Base-by-base conservation (phyloP, 1,139 yeast species). In the Geotrichum europaeum region DNA sequence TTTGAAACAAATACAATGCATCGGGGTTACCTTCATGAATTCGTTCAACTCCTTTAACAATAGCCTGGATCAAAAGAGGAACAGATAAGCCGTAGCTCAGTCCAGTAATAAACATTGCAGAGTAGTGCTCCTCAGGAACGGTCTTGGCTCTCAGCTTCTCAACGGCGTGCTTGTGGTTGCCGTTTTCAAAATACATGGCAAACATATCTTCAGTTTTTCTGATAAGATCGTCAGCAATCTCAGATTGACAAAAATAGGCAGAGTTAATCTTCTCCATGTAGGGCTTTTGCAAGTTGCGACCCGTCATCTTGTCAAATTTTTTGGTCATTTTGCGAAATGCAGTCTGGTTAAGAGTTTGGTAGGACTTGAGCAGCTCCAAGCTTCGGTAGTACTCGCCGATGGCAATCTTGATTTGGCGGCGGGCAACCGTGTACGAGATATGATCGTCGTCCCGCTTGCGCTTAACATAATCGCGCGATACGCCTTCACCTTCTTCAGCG, bases 281-380 rank as follows among this genome's bases (percentile, higher is more conserved):
- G 2, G 72, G 68, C 0, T 76, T 74, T 34, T 85, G 78, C 22
- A 84, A 75, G 1, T 76, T 67, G 4, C 84, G 79, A 20, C 76
- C 73, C 20, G 87, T 80, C 3, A 86, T 78, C 69, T 94, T 94
- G 74, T 94, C 99, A 70, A 83, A 91, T 73, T 94, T 94, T 70
- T 94, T 94, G 60, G 91, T 80, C 69, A 94, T 85, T 69, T 94
- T 94, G 61, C 97, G 81, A 68, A 92, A 84, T 0, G 96, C 99
- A 0, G 96, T 91, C 47, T 91, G 80, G 73, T 94, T 94, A 66
- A 92, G 74, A 53, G 85, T 79, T 65, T 89, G 80, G 71, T 85
- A 94, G 0, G 95, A 87, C 66, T 85, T 84, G 60, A 94, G 78
- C 54, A 94, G 78, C 65, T 92, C 91, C 63, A 94, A 76, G 10